Base-by-base conservation (phyloP, 2,329 filamentous ascomycete species). In the Dendryphion nanum region DNA sequence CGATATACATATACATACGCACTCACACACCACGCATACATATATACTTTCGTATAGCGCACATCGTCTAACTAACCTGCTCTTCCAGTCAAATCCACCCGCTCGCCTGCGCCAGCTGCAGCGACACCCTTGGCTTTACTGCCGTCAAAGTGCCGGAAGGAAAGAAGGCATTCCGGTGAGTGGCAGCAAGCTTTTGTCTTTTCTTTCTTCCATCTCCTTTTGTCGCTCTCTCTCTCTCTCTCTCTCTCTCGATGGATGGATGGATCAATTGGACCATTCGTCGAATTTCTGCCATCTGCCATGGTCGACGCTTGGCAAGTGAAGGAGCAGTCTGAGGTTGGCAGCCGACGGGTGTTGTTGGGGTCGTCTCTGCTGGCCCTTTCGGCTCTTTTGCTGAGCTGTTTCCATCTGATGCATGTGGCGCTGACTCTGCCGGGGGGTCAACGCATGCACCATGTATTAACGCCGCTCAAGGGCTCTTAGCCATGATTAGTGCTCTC, bases 111-210 rank as follows among this genome's bases (percentile, higher is more conserved):
- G 48, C 52, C 30, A 35, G 39, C 42, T 65, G 60, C 50, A 35
- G 30, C 40, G 53, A 61, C n/a, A 50, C 37, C 10, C 54, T 64
- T 31, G 64, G 56, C 37, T 59, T 66, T 28, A 45, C 41, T 13
- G 58, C 62, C 31, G 46, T 61, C 21, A 45, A 55, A 30, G 51
- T 56, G 19, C 57, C 62, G 16, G 38, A 45, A 10, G 35, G 33
- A 29, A 59, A 63, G 45, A 38, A 44, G 13, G 41, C 47, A 14
- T 66, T 60, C 44, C 51, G 52, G 66, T 69, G 51, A 58, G 66
- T 53, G 8, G 29, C 31, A n/a, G n/a, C n/a, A n/a, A n/a, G n/a
- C n/a, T n/a, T n/a, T n/a, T n/a, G n/a, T n/a, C n/a, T n/a, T n/a
- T n/a, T n/a, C n/a, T n/a, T n/a, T n/a, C n/a, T 40, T 43, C 42